A percentile compares a stretch with the other conserved stretches of the same genome.
Conservation (phyloP, 176 grass and related monocot species). For the Saccharum officinarum region DNA sequence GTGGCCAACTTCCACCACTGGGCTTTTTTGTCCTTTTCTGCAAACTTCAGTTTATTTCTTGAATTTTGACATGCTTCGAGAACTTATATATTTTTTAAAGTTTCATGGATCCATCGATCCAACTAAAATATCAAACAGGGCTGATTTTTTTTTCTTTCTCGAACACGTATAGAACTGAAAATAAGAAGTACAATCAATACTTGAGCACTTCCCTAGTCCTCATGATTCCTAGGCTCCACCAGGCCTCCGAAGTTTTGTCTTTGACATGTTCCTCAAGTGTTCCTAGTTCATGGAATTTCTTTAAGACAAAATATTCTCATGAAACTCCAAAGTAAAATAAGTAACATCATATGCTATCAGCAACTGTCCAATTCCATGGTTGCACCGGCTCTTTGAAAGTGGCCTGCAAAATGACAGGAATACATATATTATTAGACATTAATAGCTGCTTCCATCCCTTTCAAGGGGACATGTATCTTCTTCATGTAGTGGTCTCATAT, state of each 20-base stretch:
- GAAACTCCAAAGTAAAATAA: constrained; percentile 14
- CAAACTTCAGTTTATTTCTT: not conserved
- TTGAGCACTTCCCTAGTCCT: not conserved
- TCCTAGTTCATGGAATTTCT: not conserved
- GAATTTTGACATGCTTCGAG: not conserved
- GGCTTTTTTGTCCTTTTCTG: constrained; percentile 1
- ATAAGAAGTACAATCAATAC: not conserved
- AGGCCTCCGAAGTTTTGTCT: not conserved
- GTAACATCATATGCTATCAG: not conserved
- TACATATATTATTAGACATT: not conserved
- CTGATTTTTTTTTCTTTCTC: not conserved
- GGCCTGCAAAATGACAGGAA: not conserved
- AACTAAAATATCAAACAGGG: not conserved
- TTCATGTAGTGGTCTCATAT: constrained; percentile 12
- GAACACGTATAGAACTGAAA: not conserved
- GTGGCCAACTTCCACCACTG: not conserved
- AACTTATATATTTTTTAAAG: not conserved
- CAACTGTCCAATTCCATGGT: not conserved
- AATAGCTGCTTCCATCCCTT: constrained; percentile 17
- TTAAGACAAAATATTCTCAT: not conserved
- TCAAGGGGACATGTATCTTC: not conserved
- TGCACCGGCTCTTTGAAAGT: constrained; percentile 13
- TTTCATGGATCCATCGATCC: not conserved
- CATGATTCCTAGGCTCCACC: not conserved
- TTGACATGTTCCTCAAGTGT: not conserved